A percentile compares a stretch with the other conserved stretches of the same genome.
These are phyloP conservation scores for Dioscorea cayenensis DNA, from an alignment of 116 monocot species.

Conservation along the genomic window DNA sequence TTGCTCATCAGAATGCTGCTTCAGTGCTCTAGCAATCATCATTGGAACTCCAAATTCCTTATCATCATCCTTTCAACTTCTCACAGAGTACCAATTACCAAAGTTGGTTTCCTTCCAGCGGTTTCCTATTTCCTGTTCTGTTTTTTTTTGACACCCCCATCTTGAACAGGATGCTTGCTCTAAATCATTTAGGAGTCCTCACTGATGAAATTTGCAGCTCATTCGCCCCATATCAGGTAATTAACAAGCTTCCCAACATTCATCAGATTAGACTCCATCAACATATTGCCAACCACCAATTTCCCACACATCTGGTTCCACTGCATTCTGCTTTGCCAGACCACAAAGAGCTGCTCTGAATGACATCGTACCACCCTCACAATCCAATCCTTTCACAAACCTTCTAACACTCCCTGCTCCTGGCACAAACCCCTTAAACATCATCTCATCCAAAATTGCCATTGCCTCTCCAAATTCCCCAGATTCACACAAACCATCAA, in stretches of 20 bases:
- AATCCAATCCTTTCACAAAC: conserved; percentile 33
- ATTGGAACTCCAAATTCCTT: no score
- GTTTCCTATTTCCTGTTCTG: no score
- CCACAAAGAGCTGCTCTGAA: conserved; percentile 3
- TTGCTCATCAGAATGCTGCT: no score
- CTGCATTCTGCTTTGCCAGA: conserved; percentile 22
- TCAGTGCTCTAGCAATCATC: no score
- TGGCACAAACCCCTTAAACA: conserved; percentile 49
- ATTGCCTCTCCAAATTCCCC: conserved; percentile 26
- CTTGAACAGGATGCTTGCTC: not conserved
- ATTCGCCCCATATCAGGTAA: not conserved
- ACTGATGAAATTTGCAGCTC: not conserved
- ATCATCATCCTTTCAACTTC: no score
- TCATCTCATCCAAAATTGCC: conserved; percentile 61
- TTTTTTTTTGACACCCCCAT: not conserved
- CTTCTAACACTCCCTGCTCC: conserved; percentile 17
- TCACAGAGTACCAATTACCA: no score
- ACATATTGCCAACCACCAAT: conserved; percentile 2
- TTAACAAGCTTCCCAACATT: conserved; percentile 8
- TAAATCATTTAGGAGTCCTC: not conserved
- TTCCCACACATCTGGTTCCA: conserved; percentile 25
- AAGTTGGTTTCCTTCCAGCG: no score
- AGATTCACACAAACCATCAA: conserved; percentile 46
- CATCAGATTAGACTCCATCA: conserved; percentile 15
- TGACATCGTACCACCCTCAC: not conserved